phyloP scores from a whole-genome alignment of 208 protist species.

The Crithidia brevicula region DNA sequence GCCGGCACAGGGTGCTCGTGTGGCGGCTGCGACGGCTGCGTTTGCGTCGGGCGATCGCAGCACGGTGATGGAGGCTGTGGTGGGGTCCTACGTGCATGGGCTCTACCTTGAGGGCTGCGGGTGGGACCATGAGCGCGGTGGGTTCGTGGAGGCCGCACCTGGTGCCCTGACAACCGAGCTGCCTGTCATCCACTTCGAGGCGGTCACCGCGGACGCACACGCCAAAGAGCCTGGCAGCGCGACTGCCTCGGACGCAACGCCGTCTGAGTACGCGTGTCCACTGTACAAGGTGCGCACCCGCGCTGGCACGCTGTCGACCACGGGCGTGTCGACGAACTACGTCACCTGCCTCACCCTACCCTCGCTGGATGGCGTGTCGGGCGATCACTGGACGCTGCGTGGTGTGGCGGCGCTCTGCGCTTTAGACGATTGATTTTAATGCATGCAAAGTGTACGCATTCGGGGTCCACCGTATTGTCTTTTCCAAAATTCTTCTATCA shows the following conservation, averaged over 20 bases:
- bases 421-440: conserved; percentile 86
- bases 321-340: conserved; percentile 92
- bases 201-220: conserved; percentile 50
- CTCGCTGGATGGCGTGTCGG: conserved; percentile 49
- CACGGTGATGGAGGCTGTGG: conserved; percentile 42
- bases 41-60: conserved; percentile 18
- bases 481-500: too few species aligned
- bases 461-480: too few species aligned
- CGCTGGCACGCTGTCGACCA: conserved; percentile 89
- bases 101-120: conserved; percentile 91
- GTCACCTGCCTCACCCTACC: conserved; percentile 83
- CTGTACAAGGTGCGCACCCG: conserved; percentile 93
- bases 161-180: conserved; percentile 86
- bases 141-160: conserved; percentile 77
- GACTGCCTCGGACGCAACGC: conserved; percentile 2
- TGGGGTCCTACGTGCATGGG: conserved; percentile 92
- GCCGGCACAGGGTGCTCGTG: conserved; percentile 26
- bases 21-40: conserved; percentile 27
- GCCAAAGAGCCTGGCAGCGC: background rate
- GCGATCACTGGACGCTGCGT: conserved; percentile 92
- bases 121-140: conserved; percentile 53
- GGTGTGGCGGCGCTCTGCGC: conserved; percentile 92
- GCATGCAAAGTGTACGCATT: too few species aligned
- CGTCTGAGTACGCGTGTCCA: conserved; percentile 81
- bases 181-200: conserved; percentile 89